Conservation (phyloP, 1,284 basidiomycete genomes). For the Volvariella volvacea region DNA sequence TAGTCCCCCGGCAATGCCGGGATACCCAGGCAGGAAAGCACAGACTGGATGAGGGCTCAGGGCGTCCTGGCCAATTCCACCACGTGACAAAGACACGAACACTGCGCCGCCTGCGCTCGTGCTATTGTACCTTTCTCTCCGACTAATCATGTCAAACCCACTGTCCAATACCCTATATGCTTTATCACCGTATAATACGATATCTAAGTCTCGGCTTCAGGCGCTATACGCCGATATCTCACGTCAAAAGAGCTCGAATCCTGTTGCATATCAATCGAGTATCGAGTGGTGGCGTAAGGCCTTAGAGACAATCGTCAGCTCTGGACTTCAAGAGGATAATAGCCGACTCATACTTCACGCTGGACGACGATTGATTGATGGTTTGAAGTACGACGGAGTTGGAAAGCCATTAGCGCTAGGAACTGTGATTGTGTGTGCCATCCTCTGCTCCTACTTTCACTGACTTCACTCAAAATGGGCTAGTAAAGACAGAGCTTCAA, state of each 20-base stretch:
- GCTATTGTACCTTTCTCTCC: no score
- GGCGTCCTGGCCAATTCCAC: no score
- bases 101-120: no score
- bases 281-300: constrained; percentile 83
- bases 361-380: constrained; percentile 51
- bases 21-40: no score
- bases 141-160: no score
- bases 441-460: constrained; percentile 3
- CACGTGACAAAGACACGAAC: no score
- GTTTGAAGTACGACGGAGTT: constrained; percentile 57
- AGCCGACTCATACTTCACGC: constrained; percentile 60
- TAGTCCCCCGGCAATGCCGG: no score
- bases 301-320: constrained; percentile 54
- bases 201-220: constrained; percentile 60
- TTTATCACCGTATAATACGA: constrained; percentile 44
- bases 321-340: constrained; percentile 44
- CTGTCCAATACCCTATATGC: constrained; percentile 12
- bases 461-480: constrained; percentile 19
- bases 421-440: constrained; percentile 69
- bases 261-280: constrained; percentile 74
- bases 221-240: constrained; percentile 88
- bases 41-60: no score
- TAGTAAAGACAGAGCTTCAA: constrained; percentile 58
- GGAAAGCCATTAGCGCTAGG: constrained; percentile 81
- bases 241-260: constrained; percentile 78